phyloP scores from a whole-genome alignment of 1,284 basidiomycete species.

The Schizophyllum commune region DNA sequence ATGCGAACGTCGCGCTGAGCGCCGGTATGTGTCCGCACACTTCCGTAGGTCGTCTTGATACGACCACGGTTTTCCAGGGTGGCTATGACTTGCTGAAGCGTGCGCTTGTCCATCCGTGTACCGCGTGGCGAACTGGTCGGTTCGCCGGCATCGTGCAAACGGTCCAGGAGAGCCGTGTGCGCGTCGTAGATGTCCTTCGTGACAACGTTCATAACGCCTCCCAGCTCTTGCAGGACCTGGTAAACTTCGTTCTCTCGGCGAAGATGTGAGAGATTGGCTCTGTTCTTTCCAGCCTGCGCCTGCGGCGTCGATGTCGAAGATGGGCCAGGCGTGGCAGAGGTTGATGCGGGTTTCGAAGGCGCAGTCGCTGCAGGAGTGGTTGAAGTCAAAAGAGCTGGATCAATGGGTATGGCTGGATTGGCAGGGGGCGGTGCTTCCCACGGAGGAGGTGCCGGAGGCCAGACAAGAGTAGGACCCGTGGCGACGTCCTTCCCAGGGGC shows the following conservation, averaged over 20 bases:
- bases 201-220: slow-evolving; percentile 58
- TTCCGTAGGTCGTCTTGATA: slow-evolving; percentile 5
- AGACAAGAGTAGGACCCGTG: too few species aligned
- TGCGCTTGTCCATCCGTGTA: slow-evolving; percentile 66
- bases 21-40: slow-evolving; percentile 45
- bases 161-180: slow-evolving; percentile 51
- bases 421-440: background rate
- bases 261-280: slow-evolving; percentile 62
- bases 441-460: too few species aligned
- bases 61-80: background rate
- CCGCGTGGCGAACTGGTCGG: slow-evolving; percentile 60
- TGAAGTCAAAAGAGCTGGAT: background rate
- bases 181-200: slow-evolving; percentile 61
- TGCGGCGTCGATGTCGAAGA: background rate
- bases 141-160: slow-evolving; percentile 48
- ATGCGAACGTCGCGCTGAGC: slow-evolving; percentile 46
- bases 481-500: too few species aligned
- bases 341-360: background rate
- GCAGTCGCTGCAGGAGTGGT: background rate
- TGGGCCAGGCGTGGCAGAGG: background rate
- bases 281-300: slow-evolving; percentile 12
- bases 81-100: slow-evolving; percentile 43
- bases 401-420: background rate
- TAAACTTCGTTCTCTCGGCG: slow-evolving; percentile 72
- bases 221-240: slow-evolving; percentile 50